A percentile compares a stretch with the other conserved stretches of the same genome.
Conservation (phyloP, 345 rosid genomes). For the Citrus sp. region DNA sequence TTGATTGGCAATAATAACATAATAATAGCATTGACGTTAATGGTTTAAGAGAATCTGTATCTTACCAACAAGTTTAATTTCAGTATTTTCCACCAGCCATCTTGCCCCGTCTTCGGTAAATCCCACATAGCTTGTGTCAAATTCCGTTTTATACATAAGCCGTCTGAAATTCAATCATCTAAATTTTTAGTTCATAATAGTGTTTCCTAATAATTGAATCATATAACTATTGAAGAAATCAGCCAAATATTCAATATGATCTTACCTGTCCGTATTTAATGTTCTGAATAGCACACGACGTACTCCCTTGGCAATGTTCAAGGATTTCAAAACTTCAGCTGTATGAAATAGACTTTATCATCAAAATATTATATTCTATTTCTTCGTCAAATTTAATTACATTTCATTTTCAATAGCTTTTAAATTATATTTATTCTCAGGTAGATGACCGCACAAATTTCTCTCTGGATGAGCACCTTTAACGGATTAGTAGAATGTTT, state of each 20-base stretch:
- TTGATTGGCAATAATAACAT: no score
- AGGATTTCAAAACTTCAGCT: conserved; percentile 62
- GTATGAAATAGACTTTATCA: not conserved
- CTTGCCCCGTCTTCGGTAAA: conserved; percentile 80
- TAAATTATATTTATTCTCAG: no score
- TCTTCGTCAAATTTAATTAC: no score
- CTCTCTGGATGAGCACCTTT: no score
- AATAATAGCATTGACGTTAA: no score
- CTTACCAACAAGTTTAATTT: conserved; percentile 82
- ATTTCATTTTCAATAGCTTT: no score
- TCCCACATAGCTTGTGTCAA: conserved; percentile 81
- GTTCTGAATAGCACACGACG: conserved; percentile 64
- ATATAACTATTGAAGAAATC: not conserved
- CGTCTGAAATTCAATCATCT: conserved; percentile 39
- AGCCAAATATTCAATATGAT: not conserved
- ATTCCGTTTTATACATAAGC: conserved; percentile 63
- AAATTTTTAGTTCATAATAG: not conserved
- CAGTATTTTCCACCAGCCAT: conserved; percentile 92
- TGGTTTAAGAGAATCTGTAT: not conserved
- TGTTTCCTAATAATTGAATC: not conserved
- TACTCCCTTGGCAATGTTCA: conserved; percentile 54
- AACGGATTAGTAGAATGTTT: no score
- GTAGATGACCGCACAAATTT: no score
- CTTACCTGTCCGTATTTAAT: conserved; percentile 61
- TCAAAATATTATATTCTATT: no score